Conservation (phyloP, 2,329 filamentous ascomycete genomes). For the Incumbomyces delicatus region DNA sequence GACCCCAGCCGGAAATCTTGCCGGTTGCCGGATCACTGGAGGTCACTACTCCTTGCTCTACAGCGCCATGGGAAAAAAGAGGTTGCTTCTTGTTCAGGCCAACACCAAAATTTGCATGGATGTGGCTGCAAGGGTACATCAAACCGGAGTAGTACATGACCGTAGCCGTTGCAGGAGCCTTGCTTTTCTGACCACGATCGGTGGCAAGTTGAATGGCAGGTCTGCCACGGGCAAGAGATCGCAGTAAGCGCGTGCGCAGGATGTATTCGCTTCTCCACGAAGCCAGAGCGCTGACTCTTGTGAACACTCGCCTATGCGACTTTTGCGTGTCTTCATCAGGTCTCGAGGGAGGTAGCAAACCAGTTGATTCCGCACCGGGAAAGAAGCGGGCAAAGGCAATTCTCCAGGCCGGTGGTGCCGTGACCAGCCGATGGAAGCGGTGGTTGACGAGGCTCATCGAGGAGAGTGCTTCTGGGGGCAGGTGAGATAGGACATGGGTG, state of each 20-base stretch:
- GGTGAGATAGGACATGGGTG: constrained; percentile 81
- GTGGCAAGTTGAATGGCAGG: constrained; percentile 48
- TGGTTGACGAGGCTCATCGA: constrained; percentile 77
- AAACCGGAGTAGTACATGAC: constrained; percentile 80
- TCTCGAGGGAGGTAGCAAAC: constrained; percentile 26
- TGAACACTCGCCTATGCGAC: constrained; percentile 69
- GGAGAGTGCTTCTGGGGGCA: constrained; percentile 74
- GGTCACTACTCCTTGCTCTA: constrained; percentile 68
- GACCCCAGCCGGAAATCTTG: constrained; percentile 74
- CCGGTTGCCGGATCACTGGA: constrained; percentile 66
- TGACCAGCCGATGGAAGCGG: constrained; percentile 77
- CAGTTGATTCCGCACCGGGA: constrained; percentile 57
- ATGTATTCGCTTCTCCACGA: constrained; percentile 97
- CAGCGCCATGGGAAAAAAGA: constrained; percentile 71
- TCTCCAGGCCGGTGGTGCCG: constrained; percentile 85
- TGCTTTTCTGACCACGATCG: constrained; percentile 44
- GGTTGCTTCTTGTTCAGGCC: constrained; percentile 60
- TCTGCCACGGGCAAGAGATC: constrained; percentile 73
- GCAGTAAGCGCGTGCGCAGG: constrained; percentile 69
- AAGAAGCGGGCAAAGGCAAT: constrained; percentile 89
- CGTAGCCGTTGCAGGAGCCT: constrained; percentile 58
- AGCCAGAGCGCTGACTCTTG: constrained; percentile 69
- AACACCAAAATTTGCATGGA: constrained; percentile 67
- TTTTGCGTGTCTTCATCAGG: constrained; percentile 39
- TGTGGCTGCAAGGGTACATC: constrained; percentile 64